Evolutionary conservation across 2,329 filamentous ascomycete genomes (phyloP).

Genomic region (Hymenoscyphus linearis): DNA sequence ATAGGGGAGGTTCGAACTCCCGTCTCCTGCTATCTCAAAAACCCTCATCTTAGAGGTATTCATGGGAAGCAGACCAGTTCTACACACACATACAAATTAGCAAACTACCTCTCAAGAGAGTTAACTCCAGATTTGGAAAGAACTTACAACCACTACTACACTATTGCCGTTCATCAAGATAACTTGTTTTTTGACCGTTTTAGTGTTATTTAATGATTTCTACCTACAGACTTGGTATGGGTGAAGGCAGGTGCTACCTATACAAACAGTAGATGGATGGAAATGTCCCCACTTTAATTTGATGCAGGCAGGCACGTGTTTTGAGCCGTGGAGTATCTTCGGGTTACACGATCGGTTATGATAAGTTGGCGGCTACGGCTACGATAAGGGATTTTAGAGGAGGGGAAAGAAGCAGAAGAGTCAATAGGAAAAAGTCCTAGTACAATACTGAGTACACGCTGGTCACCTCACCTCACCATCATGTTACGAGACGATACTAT

Average conservation of each 20-base stretch:
- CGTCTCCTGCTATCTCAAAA: slow-evolving; percentile 18
- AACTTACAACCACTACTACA: slow-evolving; percentile 22
- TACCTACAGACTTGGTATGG: no score
- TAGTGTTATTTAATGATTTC: background rate
- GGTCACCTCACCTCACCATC: background rate
- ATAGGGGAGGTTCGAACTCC: slow-evolving; percentile 18
- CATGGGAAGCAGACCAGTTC: slow-evolving; percentile 25
- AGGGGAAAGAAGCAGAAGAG: no score
- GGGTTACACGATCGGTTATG: background rate
- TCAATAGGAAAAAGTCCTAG: background rate
- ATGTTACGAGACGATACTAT: slow-evolving; percentile 13
- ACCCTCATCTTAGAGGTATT: no score
- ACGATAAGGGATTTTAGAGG: background rate
- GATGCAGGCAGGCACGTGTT: no score
- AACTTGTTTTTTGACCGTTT: background rate
- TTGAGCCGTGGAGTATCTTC: no score
- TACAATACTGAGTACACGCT: background rate
- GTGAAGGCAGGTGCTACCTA: background rate
- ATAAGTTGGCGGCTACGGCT: no score
- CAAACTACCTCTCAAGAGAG: no score
- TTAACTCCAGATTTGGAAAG: background rate
- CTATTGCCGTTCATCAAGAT: slow-evolving; percentile 1
- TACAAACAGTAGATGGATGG: no score
- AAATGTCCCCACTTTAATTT: background rate
- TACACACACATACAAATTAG: background rate